Evolutionary conservation across 2,329 filamentous ascomycete species (phyloP), one percentile per base, ranked within the genome.

Genomic region (Botrytis hyacinthi): DNA sequence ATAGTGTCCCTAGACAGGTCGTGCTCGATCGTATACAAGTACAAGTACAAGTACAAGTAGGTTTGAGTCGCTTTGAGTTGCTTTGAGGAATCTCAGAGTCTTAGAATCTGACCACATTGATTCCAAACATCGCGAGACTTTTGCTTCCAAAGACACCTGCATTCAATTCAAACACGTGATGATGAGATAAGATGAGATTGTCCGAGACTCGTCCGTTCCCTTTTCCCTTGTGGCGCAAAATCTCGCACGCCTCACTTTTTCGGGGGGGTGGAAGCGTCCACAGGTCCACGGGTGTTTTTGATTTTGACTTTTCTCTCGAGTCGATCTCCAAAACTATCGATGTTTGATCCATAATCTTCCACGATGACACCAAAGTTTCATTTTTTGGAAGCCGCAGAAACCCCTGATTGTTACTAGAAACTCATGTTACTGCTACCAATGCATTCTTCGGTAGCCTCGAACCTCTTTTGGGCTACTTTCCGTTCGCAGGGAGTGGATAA

Each of bases 261-360:
- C 0, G 12, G 35, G 26, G 26, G 37, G 26, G 35, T 62, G 3
- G 22, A 14, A n/a, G 10, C 35, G 59, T 40, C 40, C 37, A 37
- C 37, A 8, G 37, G 4, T 35, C 35, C 35, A n/a, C n/a, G 10
- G 37, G 10, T 37, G 35, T 61, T 40, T 35, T 61, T 61, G 35
- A n/a, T 26, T 40, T 40, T 37, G 3, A 16, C 2, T n/a, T 18
- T 40, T n/a, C 26, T 68, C 42, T 35, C 16, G 20, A 8, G 35
- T 46, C 46, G 69, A 71, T 71, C 69, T 71, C 46, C 70, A 16
- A 71, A 66, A 66, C 60, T 71, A 71, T 71, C 60, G 60, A 71
- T 63, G 59, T 71, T 71, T 71, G 70, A 65, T 65, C 70, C 35
- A 71, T 71, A 65, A 18, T 54, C 70, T 29, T 65, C 59, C 46